Percentiles rank a stretch among this genome's conserved stretches.
Evolutionary conservation across 163 green algal species (phyloP).

Genomic region (Coccomyxa subellipsoidea): DNA sequence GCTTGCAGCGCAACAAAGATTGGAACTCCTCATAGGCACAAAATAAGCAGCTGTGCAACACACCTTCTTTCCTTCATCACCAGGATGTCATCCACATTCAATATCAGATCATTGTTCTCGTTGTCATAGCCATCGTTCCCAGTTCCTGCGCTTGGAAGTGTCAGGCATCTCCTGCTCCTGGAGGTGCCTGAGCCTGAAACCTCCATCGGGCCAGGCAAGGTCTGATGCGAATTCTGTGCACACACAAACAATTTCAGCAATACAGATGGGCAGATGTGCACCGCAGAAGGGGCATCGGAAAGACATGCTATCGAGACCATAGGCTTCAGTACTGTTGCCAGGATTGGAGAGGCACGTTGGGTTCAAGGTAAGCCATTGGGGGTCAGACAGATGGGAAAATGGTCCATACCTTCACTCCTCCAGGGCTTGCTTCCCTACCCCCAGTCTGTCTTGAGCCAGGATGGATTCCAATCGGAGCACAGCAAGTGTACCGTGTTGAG

Average conservation of each 20-base stretch:
- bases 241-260: no score
- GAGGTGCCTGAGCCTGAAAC: neutral
- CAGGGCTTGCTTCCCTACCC: no score
- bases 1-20: no score
- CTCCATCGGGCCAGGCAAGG: neutral
- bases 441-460: no score
- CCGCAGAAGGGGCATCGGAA: neutral
- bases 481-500: no score
- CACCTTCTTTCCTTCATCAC: conserved; percentile 12
- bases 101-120: conserved; percentile 85
- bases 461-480: no score
- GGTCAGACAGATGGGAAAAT: no score
- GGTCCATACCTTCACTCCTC: no score
- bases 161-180: conserved; percentile 48
- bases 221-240: neutral
- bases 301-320: no score
- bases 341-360: no score
- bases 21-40: neutral
- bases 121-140: conserved; percentile 90
- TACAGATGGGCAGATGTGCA: neutral
- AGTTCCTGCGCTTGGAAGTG: conserved; percentile 61
- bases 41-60: neutral
- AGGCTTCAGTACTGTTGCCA: no score
- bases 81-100: conserved; percentile 70
- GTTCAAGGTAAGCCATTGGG: no score